A percentile compares a stretch with the other conserved stretches of the same genome.
phyloP scores from a whole-genome alignment of 768 basidiomycete genomes.

The Lactarius hatsudake region DNA sequence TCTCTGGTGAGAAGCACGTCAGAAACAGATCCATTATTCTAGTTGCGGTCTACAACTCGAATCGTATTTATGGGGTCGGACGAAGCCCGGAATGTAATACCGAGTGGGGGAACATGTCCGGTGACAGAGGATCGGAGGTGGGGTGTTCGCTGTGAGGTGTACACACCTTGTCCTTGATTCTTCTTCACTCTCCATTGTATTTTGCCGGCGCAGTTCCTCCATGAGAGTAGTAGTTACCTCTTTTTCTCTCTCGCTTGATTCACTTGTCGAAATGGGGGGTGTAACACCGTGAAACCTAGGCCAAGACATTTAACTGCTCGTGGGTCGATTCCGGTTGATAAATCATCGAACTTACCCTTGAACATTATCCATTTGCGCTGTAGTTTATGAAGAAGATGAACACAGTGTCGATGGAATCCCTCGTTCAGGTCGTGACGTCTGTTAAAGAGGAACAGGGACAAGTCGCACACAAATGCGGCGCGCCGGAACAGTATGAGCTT shows the following conservation, averaged over 20 bases:
- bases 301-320: slow-evolving; percentile 1
- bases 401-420: neutral
- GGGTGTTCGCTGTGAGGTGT: neutral
- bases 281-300: slow-evolving; percentile 77
- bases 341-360: slow-evolving; percentile 15
- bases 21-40: slow-evolving; percentile 14
- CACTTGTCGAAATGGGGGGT: slow-evolving; percentile 74
- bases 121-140: slow-evolving; percentile 4
- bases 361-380: slow-evolving; percentile 20
- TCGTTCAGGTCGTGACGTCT: slow-evolving; percentile 1
- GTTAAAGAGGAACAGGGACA: neutral
- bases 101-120: neutral
- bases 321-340: neutral
- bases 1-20: slow-evolving; percentile 55
- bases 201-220: slow-evolving; percentile 84
- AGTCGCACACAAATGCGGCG: neutral
- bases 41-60: slow-evolving; percentile 13
- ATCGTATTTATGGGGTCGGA: neutral
- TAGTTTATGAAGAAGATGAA: slow-evolving; percentile 2
- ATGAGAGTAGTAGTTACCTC: slow-evolving; percentile 83
- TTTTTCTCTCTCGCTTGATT: slow-evolving; percentile 76
- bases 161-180: slow-evolving; percentile 80
- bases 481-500: slow-evolving; percentile 1
- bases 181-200: slow-evolving; percentile 86
- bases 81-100: neutral